Conservation (phyloP, 306 rosid genomes). For the Vigna unguiculata region DNA sequence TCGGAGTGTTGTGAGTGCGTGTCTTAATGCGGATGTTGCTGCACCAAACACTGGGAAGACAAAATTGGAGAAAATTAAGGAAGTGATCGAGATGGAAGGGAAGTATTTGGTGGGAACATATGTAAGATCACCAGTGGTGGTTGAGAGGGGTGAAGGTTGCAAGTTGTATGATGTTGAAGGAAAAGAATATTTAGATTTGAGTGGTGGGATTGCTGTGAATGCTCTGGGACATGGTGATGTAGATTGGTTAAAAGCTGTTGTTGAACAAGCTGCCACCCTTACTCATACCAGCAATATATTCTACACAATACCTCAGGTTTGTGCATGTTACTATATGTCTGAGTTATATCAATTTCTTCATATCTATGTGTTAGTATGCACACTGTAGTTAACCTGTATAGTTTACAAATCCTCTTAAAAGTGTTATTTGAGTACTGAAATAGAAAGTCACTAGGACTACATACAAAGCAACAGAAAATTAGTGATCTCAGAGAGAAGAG, state of each 20-base stretch:
- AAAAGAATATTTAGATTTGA: conserved; percentile 76
- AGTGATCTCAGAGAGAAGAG: too few species aligned
- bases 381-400: too few species aligned
- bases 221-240: conserved; percentile 83
- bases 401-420: too few species aligned
- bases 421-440: too few species aligned
- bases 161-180: conserved; percentile 81
- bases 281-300: conserved; percentile 86
- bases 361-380: neutral
- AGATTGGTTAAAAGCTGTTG: conserved; percentile 80
- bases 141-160: conserved; percentile 79
- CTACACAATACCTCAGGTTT: conserved; percentile 84
- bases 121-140: conserved; percentile 78
- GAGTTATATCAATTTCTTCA: neutral
- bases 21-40: conserved; percentile 51
- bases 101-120: conserved; percentile 78
- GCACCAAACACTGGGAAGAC: conserved; percentile 39
- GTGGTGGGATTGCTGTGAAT: conserved; percentile 84
- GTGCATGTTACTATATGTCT: conserved; percentile 1
- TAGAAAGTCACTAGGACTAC: too few species aligned
- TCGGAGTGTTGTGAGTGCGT: conserved; percentile 31
- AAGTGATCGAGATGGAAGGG: conserved; percentile 72
- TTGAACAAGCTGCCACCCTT: conserved; percentile 70
- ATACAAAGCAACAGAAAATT: too few species aligned
- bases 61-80: conserved; percentile 45